A percentile compares a stretch with the other conserved stretches of the same genome.
Evolutionary conservation across 805 yeast species (phyloP).

Genomic region (Yarrowia deformans): DNA sequence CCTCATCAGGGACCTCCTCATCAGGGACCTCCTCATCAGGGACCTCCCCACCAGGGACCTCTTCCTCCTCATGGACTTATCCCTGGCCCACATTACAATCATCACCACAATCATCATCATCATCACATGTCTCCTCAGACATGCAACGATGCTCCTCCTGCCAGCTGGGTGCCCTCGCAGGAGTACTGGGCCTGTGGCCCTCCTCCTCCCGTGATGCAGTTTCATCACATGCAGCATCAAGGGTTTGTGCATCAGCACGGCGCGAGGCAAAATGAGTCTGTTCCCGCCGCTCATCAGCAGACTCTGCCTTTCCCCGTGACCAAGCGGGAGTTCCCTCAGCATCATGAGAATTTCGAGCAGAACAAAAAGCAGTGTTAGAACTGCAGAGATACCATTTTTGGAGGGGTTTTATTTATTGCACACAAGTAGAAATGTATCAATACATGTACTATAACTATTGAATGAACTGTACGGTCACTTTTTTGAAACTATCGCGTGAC

Average conservation of each 20-base stretch:
- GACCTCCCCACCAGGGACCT: not conserved
- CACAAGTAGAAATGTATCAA: constrained; percentile 5
- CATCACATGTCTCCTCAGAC: constrained; percentile 8
- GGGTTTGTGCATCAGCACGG: not conserved
- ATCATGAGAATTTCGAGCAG: not conserved
- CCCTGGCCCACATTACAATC: too few species aligned
- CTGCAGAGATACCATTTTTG: too few species aligned
- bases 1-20: too few species aligned
- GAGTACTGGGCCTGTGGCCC: not conserved
- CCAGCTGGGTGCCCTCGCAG: constrained; percentile 1
- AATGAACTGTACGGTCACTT: too few species aligned
- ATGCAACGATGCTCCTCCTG: constrained; percentile 8
- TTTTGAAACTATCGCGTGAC: not conserved
- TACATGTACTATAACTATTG: too few species aligned
- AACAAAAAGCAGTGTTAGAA: constrained; percentile 17
- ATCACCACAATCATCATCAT: not conserved
- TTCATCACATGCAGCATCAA: constrained; percentile 8
- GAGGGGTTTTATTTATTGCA: constrained; percentile 8
- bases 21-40: not conserved
- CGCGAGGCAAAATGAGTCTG: not conserved
- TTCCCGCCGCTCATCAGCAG: constrained; percentile 7
- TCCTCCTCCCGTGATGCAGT: not conserved
- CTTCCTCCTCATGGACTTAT: too few species aligned
- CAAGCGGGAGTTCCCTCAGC: constrained; percentile 12
- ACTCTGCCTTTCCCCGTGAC: constrained; percentile 13